phyloP scores from a whole-genome alignment of 768 basidiomycete species.

The Coprinopsis marcescibilis region DNA sequence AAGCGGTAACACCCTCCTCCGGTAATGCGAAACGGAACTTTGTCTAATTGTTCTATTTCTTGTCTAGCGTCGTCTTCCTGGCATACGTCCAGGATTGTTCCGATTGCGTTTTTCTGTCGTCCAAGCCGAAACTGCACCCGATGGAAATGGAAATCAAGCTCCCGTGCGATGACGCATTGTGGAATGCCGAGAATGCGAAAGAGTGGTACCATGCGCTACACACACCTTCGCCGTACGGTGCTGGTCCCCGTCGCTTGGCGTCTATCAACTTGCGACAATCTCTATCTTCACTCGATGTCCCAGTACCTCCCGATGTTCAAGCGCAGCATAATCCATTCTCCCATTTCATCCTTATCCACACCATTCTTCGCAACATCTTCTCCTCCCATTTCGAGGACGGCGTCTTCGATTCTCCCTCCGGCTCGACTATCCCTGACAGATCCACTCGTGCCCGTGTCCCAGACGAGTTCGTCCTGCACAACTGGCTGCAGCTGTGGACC shows the following conservation, averaged over 20 bases:
- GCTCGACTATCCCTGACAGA: conserved; percentile 14
- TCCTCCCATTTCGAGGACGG: conserved; percentile 10
- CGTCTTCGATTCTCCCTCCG: too few species aligned
- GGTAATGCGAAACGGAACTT: conserved; percentile 7
- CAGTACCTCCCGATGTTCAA: conserved; percentile 21
- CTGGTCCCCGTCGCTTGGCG: conserved; percentile 26
- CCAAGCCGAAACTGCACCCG: conserved; percentile 40
- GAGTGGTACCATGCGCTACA: conserved; percentile 45
- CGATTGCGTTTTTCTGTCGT: conserved; percentile 48
- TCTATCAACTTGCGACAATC: conserved; percentile 35
- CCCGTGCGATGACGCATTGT: conserved; percentile 52
- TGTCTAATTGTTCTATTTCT: background rate
- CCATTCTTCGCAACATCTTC: conserved; percentile 38
- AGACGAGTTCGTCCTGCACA: conserved; percentile 49
- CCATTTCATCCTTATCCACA: conserved; percentile 41
- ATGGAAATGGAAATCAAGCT: conserved; percentile 46
- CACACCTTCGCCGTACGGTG: conserved; percentile 35
- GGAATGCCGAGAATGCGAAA: conserved; percentile 39
- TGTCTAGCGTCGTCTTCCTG: conserved; percentile 36
- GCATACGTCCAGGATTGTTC: conserved; percentile 55
- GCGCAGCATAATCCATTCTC: conserved; percentile 35
- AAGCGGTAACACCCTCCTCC: conserved; percentile 38
- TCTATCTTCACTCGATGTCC: conserved; percentile 28
- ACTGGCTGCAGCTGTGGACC: conserved; percentile 56
- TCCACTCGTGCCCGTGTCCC: conserved; percentile 14